Conservation (phyloP, 306 rosid genomes). For the Vigna mungo region DNA sequence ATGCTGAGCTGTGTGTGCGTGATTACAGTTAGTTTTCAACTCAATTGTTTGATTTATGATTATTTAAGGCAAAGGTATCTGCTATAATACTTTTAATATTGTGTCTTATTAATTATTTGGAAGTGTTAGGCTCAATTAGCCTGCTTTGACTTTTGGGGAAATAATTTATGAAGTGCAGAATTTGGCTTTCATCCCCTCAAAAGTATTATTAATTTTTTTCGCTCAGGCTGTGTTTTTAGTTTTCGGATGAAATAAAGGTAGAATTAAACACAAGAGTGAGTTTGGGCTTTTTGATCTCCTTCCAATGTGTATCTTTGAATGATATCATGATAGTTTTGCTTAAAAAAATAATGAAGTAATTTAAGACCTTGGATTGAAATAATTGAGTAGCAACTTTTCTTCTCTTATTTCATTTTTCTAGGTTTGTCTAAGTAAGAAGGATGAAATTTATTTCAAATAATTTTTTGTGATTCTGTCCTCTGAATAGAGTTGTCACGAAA, state of each 20-base stretch:
- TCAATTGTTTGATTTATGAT: constrained; percentile 15
- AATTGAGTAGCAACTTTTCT: background rate
- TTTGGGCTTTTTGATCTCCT: constrained; percentile 29
- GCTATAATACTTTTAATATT: constrained; percentile 31
- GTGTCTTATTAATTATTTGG: background rate
- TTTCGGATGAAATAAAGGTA: constrained; percentile 17
- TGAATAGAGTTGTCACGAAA: constrained; percentile 18
- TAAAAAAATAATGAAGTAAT: background rate
- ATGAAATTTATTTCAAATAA: constrained; percentile 1
- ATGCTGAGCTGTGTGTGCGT: constrained; percentile 22
- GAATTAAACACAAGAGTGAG: background rate
- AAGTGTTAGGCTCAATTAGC: constrained; percentile 27
- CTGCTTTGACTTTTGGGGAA: constrained; percentile 27
- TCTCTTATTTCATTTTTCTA: constrained; percentile 3
- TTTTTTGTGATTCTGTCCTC: constrained; percentile 15
- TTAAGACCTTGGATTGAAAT: constrained; percentile 4
- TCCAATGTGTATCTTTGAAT: constrained; percentile 17
- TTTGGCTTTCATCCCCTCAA: background rate
- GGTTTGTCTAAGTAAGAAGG: constrained; percentile 28
- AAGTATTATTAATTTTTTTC: constrained; percentile 11
- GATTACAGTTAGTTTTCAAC: constrained; percentile 25
- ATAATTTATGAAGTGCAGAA: constrained; percentile 17
- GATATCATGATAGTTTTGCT: constrained; percentile 10
- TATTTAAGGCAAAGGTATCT: constrained; percentile 23
- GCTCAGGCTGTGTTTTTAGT: constrained; percentile 1